A percentile compares a stretch with the other conserved stretches of the same genome.
Evolutionary conservation across 441 rosid species (phyloP).

Genomic region (Manihot esculenta): DNA sequence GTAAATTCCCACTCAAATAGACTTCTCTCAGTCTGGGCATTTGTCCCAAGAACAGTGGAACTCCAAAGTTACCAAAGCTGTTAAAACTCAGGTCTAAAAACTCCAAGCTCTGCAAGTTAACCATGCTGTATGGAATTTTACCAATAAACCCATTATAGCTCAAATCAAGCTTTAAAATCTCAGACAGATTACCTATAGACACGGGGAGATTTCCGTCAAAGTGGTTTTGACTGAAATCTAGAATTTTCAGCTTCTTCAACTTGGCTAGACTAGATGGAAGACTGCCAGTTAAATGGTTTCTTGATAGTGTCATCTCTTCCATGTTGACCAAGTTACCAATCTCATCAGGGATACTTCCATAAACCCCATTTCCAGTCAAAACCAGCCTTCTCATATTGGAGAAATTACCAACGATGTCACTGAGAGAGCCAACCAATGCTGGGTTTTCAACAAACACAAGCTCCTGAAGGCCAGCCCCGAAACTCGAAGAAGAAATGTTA

Average conservation of each 20-base stretch:
- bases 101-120: slow-evolving; percentile 41
- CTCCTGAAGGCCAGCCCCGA: slow-evolving; percentile 51
- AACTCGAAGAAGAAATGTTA: slow-evolving; percentile 26
- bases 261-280: slow-evolving; percentile 25
- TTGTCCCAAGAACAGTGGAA: slow-evolving; percentile 48
- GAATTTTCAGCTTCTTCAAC: slow-evolving; percentile 45
- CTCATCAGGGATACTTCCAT: slow-evolving; percentile 44
- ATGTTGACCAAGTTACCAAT: slow-evolving; percentile 37
- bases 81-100: slow-evolving; percentile 63
- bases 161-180: slow-evolving; percentile 64
- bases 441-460: slow-evolving; percentile 61
- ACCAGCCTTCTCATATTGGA: slow-evolving; percentile 48
- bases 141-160: slow-evolving; percentile 48
- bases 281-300: slow-evolving; percentile 50
- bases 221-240: slow-evolving; percentile 51
- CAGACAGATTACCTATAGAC: slow-evolving; percentile 39
- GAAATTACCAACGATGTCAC: slow-evolving; percentile 40
- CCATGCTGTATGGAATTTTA: slow-evolving; percentile 46
- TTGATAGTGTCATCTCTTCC: slow-evolving; percentile 57
- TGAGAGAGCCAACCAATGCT: slow-evolving; percentile 41
- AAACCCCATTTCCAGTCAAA: slow-evolving; percentile 54
- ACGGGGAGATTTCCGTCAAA: slow-evolving; percentile 46
- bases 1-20: slow-evolving; percentile 56
- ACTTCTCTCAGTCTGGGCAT: slow-evolving; percentile 46
- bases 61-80: slow-evolving; percentile 47